Percentiles rank a stretch among this genome's conserved stretches.
Evolutionary conservation across 108 stramenopile genomes (phyloP).

Genomic region (Pseudonitzschia multiseries): DNA sequence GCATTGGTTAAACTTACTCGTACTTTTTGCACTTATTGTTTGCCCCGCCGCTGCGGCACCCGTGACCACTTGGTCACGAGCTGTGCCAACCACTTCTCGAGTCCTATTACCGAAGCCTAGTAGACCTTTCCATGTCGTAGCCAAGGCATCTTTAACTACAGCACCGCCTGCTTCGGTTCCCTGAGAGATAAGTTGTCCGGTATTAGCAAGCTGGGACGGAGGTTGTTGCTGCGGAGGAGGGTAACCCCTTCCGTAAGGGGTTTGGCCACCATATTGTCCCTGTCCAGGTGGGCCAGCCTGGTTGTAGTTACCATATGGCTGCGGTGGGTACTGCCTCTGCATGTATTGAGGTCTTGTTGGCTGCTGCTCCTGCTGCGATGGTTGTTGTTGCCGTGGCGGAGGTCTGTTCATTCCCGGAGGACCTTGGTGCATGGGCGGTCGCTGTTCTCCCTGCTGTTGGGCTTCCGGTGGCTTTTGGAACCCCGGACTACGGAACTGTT

Average conservation of each 20-base stretch:
- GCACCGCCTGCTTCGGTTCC: slow-evolving; percentile 26
- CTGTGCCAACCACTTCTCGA: slow-evolving; percentile 45
- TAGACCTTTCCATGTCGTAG: slow-evolving; percentile 53
- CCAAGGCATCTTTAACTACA: slow-evolving; percentile 48
- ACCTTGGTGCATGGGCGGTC: neutral
- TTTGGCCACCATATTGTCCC: slow-evolving; percentile 26
- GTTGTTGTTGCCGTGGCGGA: neutral
- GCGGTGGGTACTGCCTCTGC: slow-evolving; percentile 24
- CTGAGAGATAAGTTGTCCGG: slow-evolving; percentile 22
- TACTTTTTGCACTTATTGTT: slow-evolving; percentile 36
- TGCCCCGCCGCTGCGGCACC: slow-evolving; percentile 48
- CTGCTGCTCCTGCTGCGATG: slow-evolving; percentile 8
- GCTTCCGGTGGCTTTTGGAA: neutral
- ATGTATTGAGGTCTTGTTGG: slow-evolving; percentile 21
- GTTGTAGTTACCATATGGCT: slow-evolving; percentile 24
- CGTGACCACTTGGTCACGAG: slow-evolving; percentile 47
- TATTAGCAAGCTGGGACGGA: slow-evolving; percentile 17
- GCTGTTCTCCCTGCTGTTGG: neutral
- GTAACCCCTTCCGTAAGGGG: slow-evolving; percentile 12
- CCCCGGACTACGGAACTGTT: neutral
- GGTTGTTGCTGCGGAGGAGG: slow-evolving; percentile 20
- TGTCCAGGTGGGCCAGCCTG: slow-evolving; percentile 24
- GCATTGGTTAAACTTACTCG: slow-evolving; percentile 45
- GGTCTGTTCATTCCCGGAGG: neutral
- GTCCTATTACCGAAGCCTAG: slow-evolving; percentile 54